Conservation (phyloP, 2,329 filamentous ascomycete species). For the Trichophyton schoenleinii region DNA sequence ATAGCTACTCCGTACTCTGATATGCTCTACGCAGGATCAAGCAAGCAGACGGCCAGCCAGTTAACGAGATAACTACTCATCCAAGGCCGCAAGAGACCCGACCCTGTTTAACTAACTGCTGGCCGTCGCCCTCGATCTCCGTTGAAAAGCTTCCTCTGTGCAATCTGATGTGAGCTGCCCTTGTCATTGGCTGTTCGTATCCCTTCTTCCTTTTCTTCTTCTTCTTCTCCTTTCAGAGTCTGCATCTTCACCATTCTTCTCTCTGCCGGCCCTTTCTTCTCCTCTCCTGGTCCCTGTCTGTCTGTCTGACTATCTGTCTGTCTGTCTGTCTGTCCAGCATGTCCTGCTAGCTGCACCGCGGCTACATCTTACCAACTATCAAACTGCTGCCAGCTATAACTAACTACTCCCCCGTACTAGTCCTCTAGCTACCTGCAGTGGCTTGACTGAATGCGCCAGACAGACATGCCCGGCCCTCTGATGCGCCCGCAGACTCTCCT, state of each 20-base stretch:
- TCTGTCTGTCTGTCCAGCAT: not conserved
- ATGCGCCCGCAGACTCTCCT: not conserved
- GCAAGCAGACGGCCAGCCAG: too few species aligned
- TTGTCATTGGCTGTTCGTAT: not conserved
- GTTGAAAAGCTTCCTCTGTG: not conserved
- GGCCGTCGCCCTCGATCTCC: not conserved
- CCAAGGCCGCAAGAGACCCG: too few species aligned
- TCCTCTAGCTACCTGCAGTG: not conserved
- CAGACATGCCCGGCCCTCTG: not conserved
- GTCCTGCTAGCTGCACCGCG: too few species aligned
- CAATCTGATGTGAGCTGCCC: constrained; percentile 1
- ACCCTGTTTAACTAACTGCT: too few species aligned
- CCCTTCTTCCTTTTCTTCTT: not conserved
- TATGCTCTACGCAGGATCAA: too few species aligned
- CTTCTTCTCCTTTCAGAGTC: not conserved
- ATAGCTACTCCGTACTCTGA: too few species aligned
- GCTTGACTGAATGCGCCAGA: not conserved
- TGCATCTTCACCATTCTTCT: not conserved
- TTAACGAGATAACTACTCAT: too few species aligned
- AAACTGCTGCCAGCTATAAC: not conserved
- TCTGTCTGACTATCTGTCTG: too few species aligned
- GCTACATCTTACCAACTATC: too few species aligned
- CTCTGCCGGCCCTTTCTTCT: not conserved
- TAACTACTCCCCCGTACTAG: not conserved
- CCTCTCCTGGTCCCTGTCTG: not conserved